Conservation (phyloP, 129 eudicot species). For the Flaveria trinervia region DNA sequence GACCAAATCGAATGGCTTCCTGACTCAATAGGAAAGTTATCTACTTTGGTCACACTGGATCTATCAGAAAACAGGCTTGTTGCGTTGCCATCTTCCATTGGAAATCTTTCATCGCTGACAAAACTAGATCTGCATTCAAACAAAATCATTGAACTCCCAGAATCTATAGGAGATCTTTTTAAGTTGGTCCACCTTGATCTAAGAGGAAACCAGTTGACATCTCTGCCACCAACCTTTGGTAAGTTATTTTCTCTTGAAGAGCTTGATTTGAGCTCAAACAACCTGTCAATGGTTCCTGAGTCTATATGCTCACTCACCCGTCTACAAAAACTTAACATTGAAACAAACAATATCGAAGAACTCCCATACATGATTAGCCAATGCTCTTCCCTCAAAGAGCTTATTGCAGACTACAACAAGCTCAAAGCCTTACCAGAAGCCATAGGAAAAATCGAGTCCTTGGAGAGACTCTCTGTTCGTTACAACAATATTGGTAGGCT, state of each 20-base stretch:
- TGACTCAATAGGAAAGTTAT: conserved; percentile 79
- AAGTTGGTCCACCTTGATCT: conserved; percentile 61
- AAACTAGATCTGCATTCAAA: conserved; percentile 72
- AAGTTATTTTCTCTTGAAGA: conserved; percentile 63
- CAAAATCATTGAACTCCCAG: conserved; percentile 65
- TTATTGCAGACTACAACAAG: conserved; percentile 78
- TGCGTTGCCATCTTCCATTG: conserved; percentile 60
- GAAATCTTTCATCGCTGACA: conserved; percentile 61
- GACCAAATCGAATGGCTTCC: conserved; percentile 96
- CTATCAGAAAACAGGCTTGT: conserved; percentile 73
- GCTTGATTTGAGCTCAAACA: conserved; percentile 84
- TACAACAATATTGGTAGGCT: conserved; percentile 69
- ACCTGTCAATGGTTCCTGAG: conserved; percentile 59
- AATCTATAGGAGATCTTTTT: conserved; percentile 68
- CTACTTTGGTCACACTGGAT: conserved; percentile 58
- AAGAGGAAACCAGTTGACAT: conserved; percentile 64
- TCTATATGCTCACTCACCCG: conserved; percentile 63
- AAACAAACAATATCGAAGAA: conserved; percentile 81
- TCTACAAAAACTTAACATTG: conserved; percentile 62
- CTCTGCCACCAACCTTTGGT: conserved; percentile 58
- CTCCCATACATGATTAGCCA: conserved; percentile 75
- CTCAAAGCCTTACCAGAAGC: conserved; percentile 96
- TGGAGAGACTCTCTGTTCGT: conserved; percentile 66
- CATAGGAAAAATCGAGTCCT: conserved; percentile 60
- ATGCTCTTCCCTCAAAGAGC: conserved; percentile 72